Conservation (phyloP, 2,329 filamentous ascomycete genomes). For the Botrytis hyacinthi region DNA sequence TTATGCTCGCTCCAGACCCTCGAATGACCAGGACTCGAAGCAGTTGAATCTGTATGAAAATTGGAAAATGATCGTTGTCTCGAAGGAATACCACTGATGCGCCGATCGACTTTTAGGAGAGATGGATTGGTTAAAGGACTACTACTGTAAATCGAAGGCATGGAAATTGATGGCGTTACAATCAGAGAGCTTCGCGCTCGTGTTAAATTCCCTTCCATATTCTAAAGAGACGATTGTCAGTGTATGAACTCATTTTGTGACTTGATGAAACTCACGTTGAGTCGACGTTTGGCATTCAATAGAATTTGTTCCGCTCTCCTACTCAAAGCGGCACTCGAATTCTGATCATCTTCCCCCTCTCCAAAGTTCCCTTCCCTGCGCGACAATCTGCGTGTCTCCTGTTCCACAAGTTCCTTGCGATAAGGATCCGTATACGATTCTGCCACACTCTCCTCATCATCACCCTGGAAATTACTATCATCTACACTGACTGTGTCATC, state of each 20-base stretch:
- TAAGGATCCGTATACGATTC: slow-evolving; percentile 38
- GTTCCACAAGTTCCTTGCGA: slow-evolving; percentile 36
- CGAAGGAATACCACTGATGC: slow-evolving; percentile 25
- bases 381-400: slow-evolving; percentile 33
- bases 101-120: slow-evolving; percentile 29
- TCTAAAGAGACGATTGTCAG: slow-evolving; percentile 50
- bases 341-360: slow-evolving; percentile 53
- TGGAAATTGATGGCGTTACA: slow-evolving; percentile 49
- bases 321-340: slow-evolving; percentile 73
- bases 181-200: slow-evolving; percentile 71
- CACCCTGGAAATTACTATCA: slow-evolving; percentile 64
- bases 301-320: slow-evolving; percentile 85
- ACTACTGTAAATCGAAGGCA: slow-evolving; percentile 44
- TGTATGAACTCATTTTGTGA: not conserved
- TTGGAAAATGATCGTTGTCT: slow-evolving; percentile 31
- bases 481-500: slow-evolving; percentile 61
- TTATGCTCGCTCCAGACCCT: slow-evolving; percentile 62
- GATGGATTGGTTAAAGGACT: slow-evolving; percentile 41
- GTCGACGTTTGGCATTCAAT: slow-evolving; percentile 83
- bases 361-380: slow-evolving; percentile 33
- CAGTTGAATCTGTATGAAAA: slow-evolving; percentile 30
- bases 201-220: slow-evolving; percentile 88
- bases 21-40: slow-evolving; percentile 50
- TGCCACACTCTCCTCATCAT: slow-evolving; percentile 64
- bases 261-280: slow-evolving; percentile 63